Evolutionary conservation across 2,329 filamentous ascomycete species (phyloP).

Genomic region (Penicillium sp.): DNA sequence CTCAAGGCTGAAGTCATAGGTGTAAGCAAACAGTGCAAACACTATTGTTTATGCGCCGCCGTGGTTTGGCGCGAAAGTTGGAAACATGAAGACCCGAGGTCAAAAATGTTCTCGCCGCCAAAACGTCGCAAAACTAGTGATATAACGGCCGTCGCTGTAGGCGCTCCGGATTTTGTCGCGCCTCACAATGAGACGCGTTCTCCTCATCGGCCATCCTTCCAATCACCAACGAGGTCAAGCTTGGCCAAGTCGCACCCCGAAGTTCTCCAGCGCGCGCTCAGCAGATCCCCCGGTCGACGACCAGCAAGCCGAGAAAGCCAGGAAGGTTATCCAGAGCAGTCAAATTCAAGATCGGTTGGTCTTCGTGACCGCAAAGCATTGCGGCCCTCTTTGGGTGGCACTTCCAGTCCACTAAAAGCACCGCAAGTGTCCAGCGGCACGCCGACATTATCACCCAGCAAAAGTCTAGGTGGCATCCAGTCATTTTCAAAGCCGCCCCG

Average conservation of each 20-base stretch:
- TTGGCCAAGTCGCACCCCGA: constrained; percentile 61
- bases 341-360: constrained; percentile 27
- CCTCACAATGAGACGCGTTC: constrained; percentile 28
- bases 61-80: constrained; percentile 23
- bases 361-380: constrained; percentile 39
- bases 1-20: constrained; percentile 35
- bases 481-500: constrained; percentile 39
- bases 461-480: constrained; percentile 31
- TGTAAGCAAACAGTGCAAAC: constrained; percentile 45
- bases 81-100: neutral
- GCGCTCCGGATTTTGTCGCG: constrained; percentile 37
- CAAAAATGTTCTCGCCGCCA: constrained; percentile 51
- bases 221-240: constrained; percentile 65
- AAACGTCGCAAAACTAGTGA: constrained; percentile 65
- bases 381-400: constrained; percentile 33
- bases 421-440: constrained; percentile 12
- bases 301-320: constrained; percentile 18
- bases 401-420: constrained; percentile 27
- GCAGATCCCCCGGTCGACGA: constrained; percentile 38
- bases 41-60: constrained; percentile 21
- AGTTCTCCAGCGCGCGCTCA: constrained; percentile 50
- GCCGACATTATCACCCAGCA: constrained; percentile 25
- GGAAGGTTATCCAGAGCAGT: constrained; percentile 12
- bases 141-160: constrained; percentile 46
- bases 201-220: constrained; percentile 55